Conservation (phyloP, 345 rosid species). For the Corymbia maculata region DNA sequence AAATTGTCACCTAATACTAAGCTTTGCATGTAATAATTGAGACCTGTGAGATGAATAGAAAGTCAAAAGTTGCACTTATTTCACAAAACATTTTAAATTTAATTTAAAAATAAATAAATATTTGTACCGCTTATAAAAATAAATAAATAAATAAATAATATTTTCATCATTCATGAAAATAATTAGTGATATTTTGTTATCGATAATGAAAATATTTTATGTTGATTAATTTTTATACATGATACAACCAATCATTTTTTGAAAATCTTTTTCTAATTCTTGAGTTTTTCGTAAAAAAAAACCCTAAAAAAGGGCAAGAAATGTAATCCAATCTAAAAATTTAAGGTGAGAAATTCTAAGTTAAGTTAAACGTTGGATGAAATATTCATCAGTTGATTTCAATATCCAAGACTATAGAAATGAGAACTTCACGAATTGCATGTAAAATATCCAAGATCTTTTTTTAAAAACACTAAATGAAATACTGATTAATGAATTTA, state of each 20-base stretch:
- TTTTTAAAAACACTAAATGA: too few relatives aligned
- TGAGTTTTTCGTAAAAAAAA: neutral
- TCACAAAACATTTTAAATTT: too few relatives aligned
- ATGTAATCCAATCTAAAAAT: neutral
- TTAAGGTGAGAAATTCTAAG: neutral
- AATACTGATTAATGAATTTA: too few relatives aligned
- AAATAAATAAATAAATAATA: too few relatives aligned
- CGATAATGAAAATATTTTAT: too few relatives aligned
- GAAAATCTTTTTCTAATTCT: too few relatives aligned
- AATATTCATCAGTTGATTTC: neutral
- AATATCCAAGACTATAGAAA: neutral
- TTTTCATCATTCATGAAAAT: neutral
- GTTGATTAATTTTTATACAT: too few relatives aligned
- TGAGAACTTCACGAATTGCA: neutral
- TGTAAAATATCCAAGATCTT: neutral
- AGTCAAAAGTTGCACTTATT: too few relatives aligned
- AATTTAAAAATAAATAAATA: too few relatives aligned
- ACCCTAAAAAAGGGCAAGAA: neutral
- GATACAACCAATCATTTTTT: too few relatives aligned
- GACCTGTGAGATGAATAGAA: too few relatives aligned
- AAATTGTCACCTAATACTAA: neutral
- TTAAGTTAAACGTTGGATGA: neutral
- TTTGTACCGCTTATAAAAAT: fast-evolving
- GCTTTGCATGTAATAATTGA: neutral
- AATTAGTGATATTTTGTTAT: too few relatives aligned